Evolutionary conservation across 1,284 basidiomycete genomes (phyloP).

Genomic region (Hypsizygus ulmarius): DNA sequence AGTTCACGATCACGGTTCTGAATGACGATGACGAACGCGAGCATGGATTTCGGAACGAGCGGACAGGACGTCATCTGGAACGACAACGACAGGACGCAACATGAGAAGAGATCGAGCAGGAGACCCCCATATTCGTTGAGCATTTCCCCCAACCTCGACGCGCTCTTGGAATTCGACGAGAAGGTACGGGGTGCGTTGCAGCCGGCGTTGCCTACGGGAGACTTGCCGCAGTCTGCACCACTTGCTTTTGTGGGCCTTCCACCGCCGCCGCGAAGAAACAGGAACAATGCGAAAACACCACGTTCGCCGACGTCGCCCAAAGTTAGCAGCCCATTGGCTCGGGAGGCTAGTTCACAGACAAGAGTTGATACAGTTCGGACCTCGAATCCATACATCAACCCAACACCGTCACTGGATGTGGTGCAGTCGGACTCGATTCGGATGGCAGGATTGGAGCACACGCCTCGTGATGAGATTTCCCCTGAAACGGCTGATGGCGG

Average conservation of each 20-base stretch:
- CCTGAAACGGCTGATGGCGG: constrained; percentile 13
- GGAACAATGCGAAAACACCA: constrained; percentile 8
- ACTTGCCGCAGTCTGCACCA: constrained; percentile 9
- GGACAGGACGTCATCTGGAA: constrained; percentile 10
- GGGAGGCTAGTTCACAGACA: constrained; percentile 9
- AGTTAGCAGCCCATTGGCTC: constrained; percentile 13
- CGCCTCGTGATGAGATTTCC: constrained; percentile 8
- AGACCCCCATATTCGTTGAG: constrained; percentile 31
- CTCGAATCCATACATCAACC: constrained; percentile 48
- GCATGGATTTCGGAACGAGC: not conserved
- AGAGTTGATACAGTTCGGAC: constrained; percentile 18
- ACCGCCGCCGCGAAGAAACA: constrained; percentile 36
- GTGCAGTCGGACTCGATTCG: no score
- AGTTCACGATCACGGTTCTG: constrained; percentile 1
- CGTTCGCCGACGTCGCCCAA: constrained; percentile 15
- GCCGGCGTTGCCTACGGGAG: constrained; percentile 12
- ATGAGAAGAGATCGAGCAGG: not conserved
- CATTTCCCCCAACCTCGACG: constrained; percentile 62
- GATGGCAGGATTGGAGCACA: not conserved
- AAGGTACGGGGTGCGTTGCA: constrained; percentile 27
- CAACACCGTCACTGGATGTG: constrained; percentile 37
- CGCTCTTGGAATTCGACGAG: constrained; percentile 60
- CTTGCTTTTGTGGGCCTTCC: constrained; percentile 30
- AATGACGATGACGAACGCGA: constrained; percentile 3
- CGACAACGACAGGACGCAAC: not conserved